Base-by-base conservation (phyloP, 2,329 filamentous ascomycete genomes). In the Microsporum ferrugineum region DNA sequence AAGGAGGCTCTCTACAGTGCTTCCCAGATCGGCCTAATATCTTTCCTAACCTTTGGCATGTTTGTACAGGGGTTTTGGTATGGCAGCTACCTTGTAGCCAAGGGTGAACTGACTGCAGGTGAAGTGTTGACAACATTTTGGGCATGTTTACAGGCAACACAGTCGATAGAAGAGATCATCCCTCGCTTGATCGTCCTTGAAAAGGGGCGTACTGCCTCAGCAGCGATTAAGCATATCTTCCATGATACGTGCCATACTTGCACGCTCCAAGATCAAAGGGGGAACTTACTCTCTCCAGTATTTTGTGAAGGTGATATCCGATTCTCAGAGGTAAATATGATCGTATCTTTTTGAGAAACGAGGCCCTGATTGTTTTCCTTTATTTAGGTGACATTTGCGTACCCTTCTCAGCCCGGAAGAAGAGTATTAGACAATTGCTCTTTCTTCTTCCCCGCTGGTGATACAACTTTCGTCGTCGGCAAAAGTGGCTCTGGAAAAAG, bases 21-120 rank as follows among this genome's bases (percentile, higher is more conserved):
- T 0, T 70, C 85, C 2, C 91, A 96, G 68, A 84, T 88, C 68
- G 86, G 85, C 0, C 82, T 88, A 56, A 80, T 89, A 58, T 85
- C 87, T 55, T 83, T 95, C 66, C 85, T 91, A 76, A 85, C 87
- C 34, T 81, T 90, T 2, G 80, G 79, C 1, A 85, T 96, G 71
- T 96, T 97, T 66, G 86, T 95, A 0, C 82, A 91, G 61, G 91
- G 91, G 0, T 96, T 97, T 69, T 96, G 89, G 84, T 95, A 91
- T 67, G 91, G 91, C 0, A 82, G 87, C 33, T 77, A 82, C 0
- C 79, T 96, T 1, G 84, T 94, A 7, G 77, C 79, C 7, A 73
- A 80, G 1, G 84, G 84, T 1, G 71, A 79, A 0, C 75, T 83
- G 10, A 79, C 77, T 8, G 76, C 89, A 0, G 88, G 86, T 0